phyloP scores from a whole-genome alignment of 306 rosid genomes.

The Vigna angularis region DNA sequence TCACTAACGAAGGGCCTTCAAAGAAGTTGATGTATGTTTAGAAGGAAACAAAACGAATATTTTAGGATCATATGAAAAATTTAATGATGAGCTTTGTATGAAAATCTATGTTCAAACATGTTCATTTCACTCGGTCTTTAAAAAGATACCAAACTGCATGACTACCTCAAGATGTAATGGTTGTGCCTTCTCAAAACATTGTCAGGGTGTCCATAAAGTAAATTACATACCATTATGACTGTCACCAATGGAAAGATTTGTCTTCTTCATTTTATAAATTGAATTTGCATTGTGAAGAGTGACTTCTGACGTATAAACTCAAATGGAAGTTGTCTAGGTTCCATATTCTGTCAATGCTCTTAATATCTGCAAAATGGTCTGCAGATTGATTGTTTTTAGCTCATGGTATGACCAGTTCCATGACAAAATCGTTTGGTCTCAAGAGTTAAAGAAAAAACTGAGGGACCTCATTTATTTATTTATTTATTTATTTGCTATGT shows the following conservation, averaged over 20 bases:
- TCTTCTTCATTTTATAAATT: neutral
- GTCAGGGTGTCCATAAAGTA: neutral
- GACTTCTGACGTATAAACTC: neutral
- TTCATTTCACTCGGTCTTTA: slow-evolving; percentile 15
- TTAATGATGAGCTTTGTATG: slow-evolving; percentile 16
- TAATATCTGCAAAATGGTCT: neutral
- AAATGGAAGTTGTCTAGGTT: neutral
- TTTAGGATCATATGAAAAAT: slow-evolving; percentile 26
- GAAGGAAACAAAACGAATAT: neutral
- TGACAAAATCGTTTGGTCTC: neutral
- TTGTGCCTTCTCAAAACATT: slow-evolving; percentile 22
- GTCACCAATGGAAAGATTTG: slow-evolving; percentile 39
- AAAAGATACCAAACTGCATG: slow-evolving; percentile 25
- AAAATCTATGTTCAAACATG: neutral
- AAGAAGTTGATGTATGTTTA: slow-evolving; percentile 25
- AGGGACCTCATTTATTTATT: neutral
- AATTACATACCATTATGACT: slow-evolving; percentile 18
- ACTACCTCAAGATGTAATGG: slow-evolving; percentile 26
- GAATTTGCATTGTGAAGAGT: slow-evolving; percentile 13
- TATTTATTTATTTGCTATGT: neutral
- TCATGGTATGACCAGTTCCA: neutral
- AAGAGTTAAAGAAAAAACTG: neutral
- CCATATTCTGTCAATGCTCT: slow-evolving; percentile 3
- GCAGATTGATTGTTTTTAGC: neutral
- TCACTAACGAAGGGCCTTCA: slow-evolving; percentile 21